Percentiles rank a stretch among this genome's conserved stretches.
Evolutionary conservation across 257 asterid genomes (phyloP).

Genomic region (Leonotis leonurus): DNA sequence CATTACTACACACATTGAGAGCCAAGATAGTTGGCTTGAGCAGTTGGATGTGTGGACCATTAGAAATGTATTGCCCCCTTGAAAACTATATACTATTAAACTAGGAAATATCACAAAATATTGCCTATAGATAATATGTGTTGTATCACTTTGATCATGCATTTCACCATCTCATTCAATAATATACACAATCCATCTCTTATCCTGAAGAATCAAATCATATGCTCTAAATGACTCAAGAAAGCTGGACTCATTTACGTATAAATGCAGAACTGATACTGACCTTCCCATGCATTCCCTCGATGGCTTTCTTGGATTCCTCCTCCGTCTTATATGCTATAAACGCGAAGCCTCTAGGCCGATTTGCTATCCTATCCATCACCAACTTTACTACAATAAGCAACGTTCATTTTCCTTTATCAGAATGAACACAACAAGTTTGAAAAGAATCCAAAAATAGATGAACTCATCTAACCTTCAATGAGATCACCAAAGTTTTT

Average conservation of each 20-base stretch:
- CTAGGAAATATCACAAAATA: too few relatives aligned
- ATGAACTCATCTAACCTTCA: slow-evolving; percentile 60
- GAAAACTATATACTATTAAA: too few relatives aligned
- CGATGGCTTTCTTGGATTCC: slow-evolving; percentile 72
- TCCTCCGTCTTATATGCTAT: slow-evolving; percentile 55
- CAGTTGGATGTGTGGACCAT: background rate
- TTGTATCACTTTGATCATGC: too few relatives aligned
- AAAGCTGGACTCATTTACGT: background rate
- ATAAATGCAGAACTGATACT: background rate
- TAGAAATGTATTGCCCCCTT: background rate
- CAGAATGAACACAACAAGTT: background rate
- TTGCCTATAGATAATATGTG: background rate
- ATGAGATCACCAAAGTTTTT: slow-evolving; percentile 56
- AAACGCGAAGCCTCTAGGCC: slow-evolving; percentile 88
- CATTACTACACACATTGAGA: too few relatives aligned
- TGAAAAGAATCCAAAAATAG: too few relatives aligned
- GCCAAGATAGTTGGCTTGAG: too few relatives aligned
- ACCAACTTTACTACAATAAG: slow-evolving; percentile 53
- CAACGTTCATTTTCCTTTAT: background rate
- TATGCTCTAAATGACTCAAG: background rate
- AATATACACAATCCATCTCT: background rate
- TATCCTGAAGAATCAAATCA: background rate
- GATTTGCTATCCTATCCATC: slow-evolving; percentile 81
- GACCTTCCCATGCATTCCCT: slow-evolving; percentile 97
- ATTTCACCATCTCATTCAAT: background rate